A percentile compares a stretch with the other conserved stretches of the same genome.
Evolutionary conservation across 73 alveolate species (phyloP).

Genomic region (Paramecium sonneborni): DNA sequence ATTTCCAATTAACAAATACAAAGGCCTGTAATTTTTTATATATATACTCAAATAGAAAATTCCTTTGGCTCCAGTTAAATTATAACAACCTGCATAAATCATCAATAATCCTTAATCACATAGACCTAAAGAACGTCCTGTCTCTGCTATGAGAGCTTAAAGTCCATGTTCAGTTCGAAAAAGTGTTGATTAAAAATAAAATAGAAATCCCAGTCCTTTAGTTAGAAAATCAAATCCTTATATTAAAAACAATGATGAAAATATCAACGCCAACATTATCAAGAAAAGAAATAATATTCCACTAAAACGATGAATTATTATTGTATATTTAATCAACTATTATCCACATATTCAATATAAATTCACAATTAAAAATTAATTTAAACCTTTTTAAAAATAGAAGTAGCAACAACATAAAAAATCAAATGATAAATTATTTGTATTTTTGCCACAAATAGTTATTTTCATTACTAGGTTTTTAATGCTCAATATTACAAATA

Average conservation of each 20-base stretch:
- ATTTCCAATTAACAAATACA: neutral
- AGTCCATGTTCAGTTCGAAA: conserved; percentile 17
- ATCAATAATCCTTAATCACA: neutral
- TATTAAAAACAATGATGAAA: neutral
- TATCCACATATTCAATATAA: neutral
- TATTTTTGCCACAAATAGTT: neutral
- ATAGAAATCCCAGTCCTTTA: neutral
- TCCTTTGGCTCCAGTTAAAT: conserved; percentile 1
- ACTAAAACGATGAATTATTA: neutral
- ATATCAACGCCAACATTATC: neutral
- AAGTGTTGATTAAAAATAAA: conserved; percentile 5
- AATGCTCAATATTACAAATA: too few species aligned
- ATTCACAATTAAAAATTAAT: neutral
- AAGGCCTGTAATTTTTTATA: neutral
- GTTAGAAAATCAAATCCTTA: neutral
- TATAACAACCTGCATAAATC: neutral
- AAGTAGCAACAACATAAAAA: neutral
- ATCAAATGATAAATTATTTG: neutral
- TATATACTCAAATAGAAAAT: neutral
- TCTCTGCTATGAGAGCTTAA: conserved; percentile 30
- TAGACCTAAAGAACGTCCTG: neutral
- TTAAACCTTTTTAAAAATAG: neutral
- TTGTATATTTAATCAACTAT: neutral
- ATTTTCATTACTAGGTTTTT: neutral
- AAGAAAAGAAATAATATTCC: neutral